Conservation (phyloP, 164 flowering plant species). For the Vitis labrusca region DNA sequence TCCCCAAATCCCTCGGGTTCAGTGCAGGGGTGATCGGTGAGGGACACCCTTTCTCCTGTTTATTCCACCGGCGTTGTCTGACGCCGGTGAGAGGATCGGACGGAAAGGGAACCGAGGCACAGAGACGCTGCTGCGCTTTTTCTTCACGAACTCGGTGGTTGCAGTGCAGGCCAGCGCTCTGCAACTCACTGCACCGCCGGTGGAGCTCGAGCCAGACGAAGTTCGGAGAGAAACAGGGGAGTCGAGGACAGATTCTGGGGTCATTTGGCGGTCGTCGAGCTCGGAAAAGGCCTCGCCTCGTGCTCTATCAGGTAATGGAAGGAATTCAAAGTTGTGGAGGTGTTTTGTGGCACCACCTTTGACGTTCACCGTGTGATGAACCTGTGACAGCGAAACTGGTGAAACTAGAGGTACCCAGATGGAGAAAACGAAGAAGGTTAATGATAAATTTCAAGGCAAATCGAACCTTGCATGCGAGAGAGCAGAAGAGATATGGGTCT, state of each 20-base stretch:
- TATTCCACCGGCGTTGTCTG: background rate
- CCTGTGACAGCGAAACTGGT: background rate
- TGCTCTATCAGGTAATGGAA: background rate
- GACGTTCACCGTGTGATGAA: constrained; percentile 1
- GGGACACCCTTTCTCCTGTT: constrained; percentile 22
- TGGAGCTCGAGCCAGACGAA: constrained; percentile 11
- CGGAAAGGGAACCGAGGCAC: constrained; percentile 4
- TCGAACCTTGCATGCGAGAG: constrained; percentile 29
- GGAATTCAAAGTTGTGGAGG: constrained; percentile 1
- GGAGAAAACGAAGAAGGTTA: background rate
- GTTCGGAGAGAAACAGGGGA: constrained; percentile 4
- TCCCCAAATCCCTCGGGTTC: background rate
- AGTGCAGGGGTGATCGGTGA: constrained; percentile 20
- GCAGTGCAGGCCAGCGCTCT: constrained; percentile 5
- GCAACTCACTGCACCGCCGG: constrained; percentile 7
- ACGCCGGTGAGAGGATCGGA: constrained; percentile 1
- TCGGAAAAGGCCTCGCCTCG: background rate
- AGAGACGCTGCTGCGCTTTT: constrained; percentile 15
- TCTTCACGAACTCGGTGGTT: constrained; percentile 13
- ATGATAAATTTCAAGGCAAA: background rate
- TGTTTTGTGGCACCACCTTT: background rate
- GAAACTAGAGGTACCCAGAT: constrained; percentile 7
- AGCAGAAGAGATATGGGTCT: constrained; percentile 25
- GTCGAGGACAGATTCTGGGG: constrained; percentile 13
- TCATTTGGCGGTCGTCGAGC: constrained; percentile 1